Conservation (phyloP, 768 basidiomycete species). For the Kwoniella dejecticola region DNA sequence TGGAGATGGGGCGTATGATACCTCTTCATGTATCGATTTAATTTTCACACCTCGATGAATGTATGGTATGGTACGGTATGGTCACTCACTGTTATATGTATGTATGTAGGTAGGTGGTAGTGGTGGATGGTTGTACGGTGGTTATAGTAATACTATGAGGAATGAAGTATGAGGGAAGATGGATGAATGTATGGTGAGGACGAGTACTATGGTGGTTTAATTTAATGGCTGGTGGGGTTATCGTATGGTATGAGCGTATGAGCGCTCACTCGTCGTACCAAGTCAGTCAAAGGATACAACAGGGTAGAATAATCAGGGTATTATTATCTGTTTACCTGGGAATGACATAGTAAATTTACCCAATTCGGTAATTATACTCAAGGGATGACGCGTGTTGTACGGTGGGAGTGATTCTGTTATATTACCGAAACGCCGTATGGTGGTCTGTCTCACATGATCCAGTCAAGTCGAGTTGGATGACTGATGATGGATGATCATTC, state of each 20-base stretch:
- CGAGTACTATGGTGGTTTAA: constrained; percentile 12
- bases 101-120: constrained; percentile 1
- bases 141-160: constrained; percentile 5
- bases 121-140: constrained; percentile 6
- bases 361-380: neutral
- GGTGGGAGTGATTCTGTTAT: constrained; percentile 2
- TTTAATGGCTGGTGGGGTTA: constrained; percentile 1
- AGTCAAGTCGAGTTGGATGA: neutral
- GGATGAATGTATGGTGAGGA: constrained; percentile 17
- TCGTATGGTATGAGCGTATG: neutral
- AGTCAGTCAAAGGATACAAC: neutral
- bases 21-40: constrained; percentile 9
- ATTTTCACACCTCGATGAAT: neutral
- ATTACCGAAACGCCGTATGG: constrained; percentile 16
- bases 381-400: constrained; percentile 2
- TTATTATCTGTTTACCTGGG: neutral
- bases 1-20: neutral
- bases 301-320: neutral
- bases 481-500: neutral
- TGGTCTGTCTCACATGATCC: constrained; percentile 3
- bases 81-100: constrained; percentile 14
- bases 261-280: neutral
- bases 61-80: constrained; percentile 11
- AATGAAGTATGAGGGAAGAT: constrained; percentile 2
- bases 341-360: neutral